phyloP scores from a whole-genome alignment of 2,329 filamentous ascomycete species.

The Thielaviopsis cerberus region DNA sequence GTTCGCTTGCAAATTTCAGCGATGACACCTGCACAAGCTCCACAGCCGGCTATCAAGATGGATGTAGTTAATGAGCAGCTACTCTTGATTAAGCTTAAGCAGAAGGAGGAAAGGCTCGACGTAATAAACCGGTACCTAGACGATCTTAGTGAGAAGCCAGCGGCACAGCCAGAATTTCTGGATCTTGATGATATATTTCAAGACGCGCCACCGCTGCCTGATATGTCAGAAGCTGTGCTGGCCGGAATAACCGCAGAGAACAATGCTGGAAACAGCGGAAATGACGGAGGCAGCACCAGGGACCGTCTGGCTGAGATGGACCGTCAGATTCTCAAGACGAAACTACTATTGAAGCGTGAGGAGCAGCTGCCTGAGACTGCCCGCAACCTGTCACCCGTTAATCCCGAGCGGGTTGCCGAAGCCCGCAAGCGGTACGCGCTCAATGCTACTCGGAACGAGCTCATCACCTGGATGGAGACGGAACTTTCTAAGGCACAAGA shows the following conservation, averaged over 20 bases:
- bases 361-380: conserved; percentile 34
- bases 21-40: background rate
- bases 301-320: conserved; percentile 22
- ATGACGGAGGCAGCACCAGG: conserved; percentile 25
- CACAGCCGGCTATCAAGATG: background rate
- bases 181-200: conserved; percentile 29
- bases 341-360: conserved; percentile 36
- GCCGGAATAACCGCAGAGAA: conserved; percentile 29
- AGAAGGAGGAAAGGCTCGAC: conserved; percentile 31
- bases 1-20: conserved; percentile 13
- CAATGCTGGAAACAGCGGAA: conserved; percentile 21
- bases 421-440: conserved; percentile 33
- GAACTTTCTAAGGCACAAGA: conserved; percentile 25
- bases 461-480: conserved; percentile 47
- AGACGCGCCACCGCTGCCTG: conserved; percentile 26
- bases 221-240: conserved; percentile 33
- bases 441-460: conserved; percentile 34
- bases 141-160: conserved; percentile 31
- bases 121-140: conserved; percentile 34
- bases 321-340: conserved; percentile 39
- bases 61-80: conserved; percentile 30
- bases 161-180: conserved; percentile 31
- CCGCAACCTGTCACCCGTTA: conserved; percentile 21
- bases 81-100: conserved; percentile 30
- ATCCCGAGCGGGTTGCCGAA: conserved; percentile 15